Evolutionary conservation across 2,329 filamentous ascomycete species (phyloP).

Genomic region (Pseudofabraea citricarpa): DNA sequence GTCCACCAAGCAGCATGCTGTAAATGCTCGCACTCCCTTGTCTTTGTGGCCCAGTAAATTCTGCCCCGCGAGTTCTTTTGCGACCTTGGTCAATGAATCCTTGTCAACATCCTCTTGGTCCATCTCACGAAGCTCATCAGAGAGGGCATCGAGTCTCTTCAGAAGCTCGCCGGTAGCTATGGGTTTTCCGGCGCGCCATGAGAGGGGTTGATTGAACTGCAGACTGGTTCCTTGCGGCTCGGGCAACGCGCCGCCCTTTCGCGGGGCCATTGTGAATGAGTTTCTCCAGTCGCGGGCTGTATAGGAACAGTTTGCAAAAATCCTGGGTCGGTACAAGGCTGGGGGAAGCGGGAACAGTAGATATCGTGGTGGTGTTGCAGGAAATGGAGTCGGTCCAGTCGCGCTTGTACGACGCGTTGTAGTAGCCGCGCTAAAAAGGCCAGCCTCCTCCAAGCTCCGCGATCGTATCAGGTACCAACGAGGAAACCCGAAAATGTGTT

Average conservation of each 20-base stretch:
- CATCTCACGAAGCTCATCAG: constrained; percentile 76
- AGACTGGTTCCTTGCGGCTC: constrained; percentile 43
- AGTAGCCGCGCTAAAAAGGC: not conserved
- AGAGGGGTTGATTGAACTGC: constrained; percentile 78
- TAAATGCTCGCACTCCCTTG: constrained; percentile 84
- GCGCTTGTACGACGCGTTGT: not conserved
- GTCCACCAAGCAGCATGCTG: constrained; percentile 86
- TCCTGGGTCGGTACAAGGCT: not conserved
- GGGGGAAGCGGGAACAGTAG: not conserved
- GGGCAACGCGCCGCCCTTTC: constrained; percentile 20
- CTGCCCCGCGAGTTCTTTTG: constrained; percentile 76
- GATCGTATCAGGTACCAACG: too few relatives aligned
- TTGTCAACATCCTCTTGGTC: constrained; percentile 84
- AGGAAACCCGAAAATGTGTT: too few relatives aligned
- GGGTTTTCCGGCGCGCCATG: constrained; percentile 87
- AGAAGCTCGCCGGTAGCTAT: constrained; percentile 81
- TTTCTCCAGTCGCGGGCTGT: constrained; percentile 15
- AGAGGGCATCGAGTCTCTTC: constrained; percentile 72
- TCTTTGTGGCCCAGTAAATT: constrained; percentile 90
- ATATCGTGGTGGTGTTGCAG: not conserved
- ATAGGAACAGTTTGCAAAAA: not conserved
- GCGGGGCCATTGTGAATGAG: constrained; percentile 25
- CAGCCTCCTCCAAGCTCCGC: too few relatives aligned
- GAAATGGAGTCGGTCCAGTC: not conserved
- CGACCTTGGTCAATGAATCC: constrained; percentile 77